Base-by-base conservation (phyloP, 2,329 filamentous ascomycete species). In the Aspergillus uvarum region DNA sequence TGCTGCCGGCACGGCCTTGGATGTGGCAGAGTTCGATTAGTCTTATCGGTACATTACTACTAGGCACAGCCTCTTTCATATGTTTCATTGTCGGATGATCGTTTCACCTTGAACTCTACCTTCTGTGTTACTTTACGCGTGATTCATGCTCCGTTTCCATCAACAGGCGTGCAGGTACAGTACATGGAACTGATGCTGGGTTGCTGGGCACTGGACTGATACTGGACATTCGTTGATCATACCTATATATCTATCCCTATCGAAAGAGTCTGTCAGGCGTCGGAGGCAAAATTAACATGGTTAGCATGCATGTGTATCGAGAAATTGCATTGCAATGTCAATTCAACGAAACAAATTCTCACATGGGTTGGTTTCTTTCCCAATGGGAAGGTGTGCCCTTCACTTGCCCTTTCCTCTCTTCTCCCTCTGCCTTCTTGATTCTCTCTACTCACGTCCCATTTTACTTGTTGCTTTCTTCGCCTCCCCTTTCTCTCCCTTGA, bases 1-100 rank as follows among this genome's bases (percentile, higher is more conserved):
- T 19, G 50, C 47, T 10, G 26, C 1, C 26, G 49, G 51, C 38
- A 31, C 61, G 31, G 54, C 47, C 12, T 47, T 47, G 31, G 62
- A 65, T 24, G 38, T 59, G 50, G 56, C 54, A 31, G 65, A 67
- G 35, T 59, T 67, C 35, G 62, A 68, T 44, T 68, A 44, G 51
- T 60, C 44, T 3, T 56, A 65, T 63, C 38, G 19, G 59, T 56
- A 64, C 29, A 14, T 54, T 47, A 26, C 47, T n/a, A 55, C 42
- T 44, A 53, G 31, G 31, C 38, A 6, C 24, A n/a, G 31, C 31
- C 26, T 53, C 51, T 16, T 16, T 22, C 49, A 24, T 32, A 24
- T 47, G 32, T 32, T 56, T 51, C 19, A 44, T 54, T 59, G 35
- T 47, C 12, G 32, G 21, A 7, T 32, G 35, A 53, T 49, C 3